phyloP scores from a whole-genome alignment of 2,329 filamentous ascomycete genomes.

The Seiridium unicorne region DNA sequence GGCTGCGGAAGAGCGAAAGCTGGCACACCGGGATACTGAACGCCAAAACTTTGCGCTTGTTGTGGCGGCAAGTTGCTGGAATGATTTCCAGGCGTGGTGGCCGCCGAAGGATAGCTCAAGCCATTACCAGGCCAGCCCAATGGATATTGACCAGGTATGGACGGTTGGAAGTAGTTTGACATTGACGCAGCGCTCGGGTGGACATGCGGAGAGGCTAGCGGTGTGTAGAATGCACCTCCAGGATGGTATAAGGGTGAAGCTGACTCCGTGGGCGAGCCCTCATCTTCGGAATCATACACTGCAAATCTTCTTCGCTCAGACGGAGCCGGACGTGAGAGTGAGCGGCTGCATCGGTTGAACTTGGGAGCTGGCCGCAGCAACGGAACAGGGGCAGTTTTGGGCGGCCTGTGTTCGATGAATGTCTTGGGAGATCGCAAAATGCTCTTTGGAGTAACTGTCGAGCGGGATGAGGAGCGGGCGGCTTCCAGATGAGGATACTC shows the following conservation, averaged over 20 bases:
- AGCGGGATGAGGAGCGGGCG: background rate
- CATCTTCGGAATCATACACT: background rate
- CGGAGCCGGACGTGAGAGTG: background rate
- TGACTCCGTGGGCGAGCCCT: background rate
- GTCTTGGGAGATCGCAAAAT: background rate
- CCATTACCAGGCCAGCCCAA: background rate
- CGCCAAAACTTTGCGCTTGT: background rate
- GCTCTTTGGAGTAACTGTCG: background rate
- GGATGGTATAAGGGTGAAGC: background rate
- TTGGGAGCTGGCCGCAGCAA: background rate
- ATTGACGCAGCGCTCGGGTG: background rate
- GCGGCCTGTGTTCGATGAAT: too few species aligned
- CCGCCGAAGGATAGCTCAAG: background rate
- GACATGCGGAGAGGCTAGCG: background rate
- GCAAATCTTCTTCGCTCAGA: background rate
- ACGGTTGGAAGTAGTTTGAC: background rate
- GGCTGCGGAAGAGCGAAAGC: background rate
- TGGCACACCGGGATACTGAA: background rate
- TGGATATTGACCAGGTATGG: background rate
- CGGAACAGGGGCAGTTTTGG: background rate
- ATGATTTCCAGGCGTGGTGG: background rate
- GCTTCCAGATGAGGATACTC: background rate
- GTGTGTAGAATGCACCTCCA: background rate
- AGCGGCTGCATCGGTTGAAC: background rate
- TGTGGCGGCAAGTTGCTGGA: background rate